These are phyloP conservation scores for Reticulascus tulasneorum DNA, from an alignment of 2,329 filamentous ascomycete genomes.

Conservation along the genomic window DNA sequence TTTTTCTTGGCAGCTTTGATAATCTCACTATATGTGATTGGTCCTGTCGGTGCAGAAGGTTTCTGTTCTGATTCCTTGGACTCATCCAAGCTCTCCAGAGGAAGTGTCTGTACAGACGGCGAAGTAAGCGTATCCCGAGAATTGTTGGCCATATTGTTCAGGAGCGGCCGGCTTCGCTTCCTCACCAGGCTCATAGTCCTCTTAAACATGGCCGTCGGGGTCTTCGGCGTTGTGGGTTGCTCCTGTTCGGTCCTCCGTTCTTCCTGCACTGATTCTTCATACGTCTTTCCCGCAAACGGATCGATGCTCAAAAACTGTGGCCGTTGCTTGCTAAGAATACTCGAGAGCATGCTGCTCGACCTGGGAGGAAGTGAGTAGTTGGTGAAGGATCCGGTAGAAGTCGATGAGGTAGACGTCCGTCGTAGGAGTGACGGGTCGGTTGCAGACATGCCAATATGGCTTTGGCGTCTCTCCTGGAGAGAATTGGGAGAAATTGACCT, in stretches of 20 bases:
- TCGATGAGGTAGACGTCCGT: slow-evolving; percentile 26
- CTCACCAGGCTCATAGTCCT: slow-evolving; percentile 51
- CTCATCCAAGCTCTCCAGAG: slow-evolving; percentile 31
- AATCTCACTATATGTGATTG: slow-evolving; percentile 44
- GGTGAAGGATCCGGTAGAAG: slow-evolving; percentile 28
- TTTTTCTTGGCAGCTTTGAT: slow-evolving; percentile 40
- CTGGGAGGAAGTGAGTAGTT: slow-evolving; percentile 31
- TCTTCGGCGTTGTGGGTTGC: slow-evolving; percentile 35
- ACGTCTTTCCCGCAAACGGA: slow-evolving; percentile 42
- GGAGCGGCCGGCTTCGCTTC: slow-evolving; percentile 50
- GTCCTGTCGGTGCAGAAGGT: slow-evolving; percentile 18
- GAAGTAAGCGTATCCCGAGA: slow-evolving; percentile 29
- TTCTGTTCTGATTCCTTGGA: slow-evolving; percentile 20
- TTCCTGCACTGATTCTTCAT: slow-evolving; percentile 21
- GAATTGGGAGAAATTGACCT: slow-evolving; percentile 41
- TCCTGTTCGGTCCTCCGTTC: slow-evolving; percentile 23
- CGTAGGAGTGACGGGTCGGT: slow-evolving; percentile 27
- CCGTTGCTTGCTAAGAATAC: slow-evolving; percentile 28
- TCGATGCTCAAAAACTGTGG: slow-evolving; percentile 52
- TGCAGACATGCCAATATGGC: slow-evolving; percentile 13
- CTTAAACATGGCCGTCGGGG: slow-evolving; percentile 45
- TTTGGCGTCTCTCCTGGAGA: slow-evolving; percentile 23
- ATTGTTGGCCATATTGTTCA: slow-evolving; percentile 31
- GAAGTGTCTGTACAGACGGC: slow-evolving; percentile 15
- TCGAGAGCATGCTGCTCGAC: slow-evolving; percentile 38